Evolutionary conservation across 495 filamentous ascomycete genomes (phyloP).

Genomic region (Jackrogersella minutella): DNA sequence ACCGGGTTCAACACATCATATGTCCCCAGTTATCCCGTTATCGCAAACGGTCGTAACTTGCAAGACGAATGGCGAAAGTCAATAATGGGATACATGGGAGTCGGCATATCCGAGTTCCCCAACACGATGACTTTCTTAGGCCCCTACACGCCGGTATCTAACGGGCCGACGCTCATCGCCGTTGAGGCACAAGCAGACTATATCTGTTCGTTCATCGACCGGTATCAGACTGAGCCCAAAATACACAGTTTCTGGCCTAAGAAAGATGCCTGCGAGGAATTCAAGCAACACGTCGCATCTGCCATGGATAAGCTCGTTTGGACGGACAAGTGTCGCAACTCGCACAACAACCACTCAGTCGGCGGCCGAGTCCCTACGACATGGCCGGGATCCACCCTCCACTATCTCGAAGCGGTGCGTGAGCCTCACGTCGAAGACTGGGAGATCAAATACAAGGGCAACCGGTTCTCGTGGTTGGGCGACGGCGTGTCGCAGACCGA

Average conservation of each 20-base stretch:
- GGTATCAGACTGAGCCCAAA: slow-evolving; percentile 55
- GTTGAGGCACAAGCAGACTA: slow-evolving; percentile 58
- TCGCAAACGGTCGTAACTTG: slow-evolving; percentile 44
- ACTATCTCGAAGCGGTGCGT: slow-evolving; percentile 61
- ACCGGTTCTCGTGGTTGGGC: slow-evolving; percentile 59
- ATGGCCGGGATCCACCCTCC: slow-evolving; percentile 55
- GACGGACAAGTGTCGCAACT: slow-evolving; percentile 56
- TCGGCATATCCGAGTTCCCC: slow-evolving; percentile 50
- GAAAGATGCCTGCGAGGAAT: slow-evolving; percentile 49
- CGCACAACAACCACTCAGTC: slow-evolving; percentile 55
- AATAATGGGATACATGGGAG: slow-evolving; percentile 52
- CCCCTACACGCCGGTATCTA: slow-evolving; percentile 55
- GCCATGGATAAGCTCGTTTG: slow-evolving; percentile 56
- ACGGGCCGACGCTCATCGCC: slow-evolving; percentile 52
- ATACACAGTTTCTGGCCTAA: slow-evolving; percentile 57
- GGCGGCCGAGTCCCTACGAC: slow-evolving; percentile 55
- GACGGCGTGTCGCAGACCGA: slow-evolving; percentile 53
- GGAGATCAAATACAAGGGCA: slow-evolving; percentile 53
- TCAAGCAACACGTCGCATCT: slow-evolving; percentile 50
- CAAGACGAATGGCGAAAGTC: slow-evolving; percentile 48
- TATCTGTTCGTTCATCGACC: slow-evolving; percentile 54
- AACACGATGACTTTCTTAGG: slow-evolving; percentile 60
- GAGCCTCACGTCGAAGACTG: slow-evolving; percentile 60
- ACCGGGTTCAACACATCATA: slow-evolving; percentile 59
- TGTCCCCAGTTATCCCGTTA: slow-evolving; percentile 22